A percentile compares a stretch with the other conserved stretches of the same genome.
Evolutionary conservation across 192 early-diverging fungal genomes (phyloP).

Genomic region (Podila horticola): DNA sequence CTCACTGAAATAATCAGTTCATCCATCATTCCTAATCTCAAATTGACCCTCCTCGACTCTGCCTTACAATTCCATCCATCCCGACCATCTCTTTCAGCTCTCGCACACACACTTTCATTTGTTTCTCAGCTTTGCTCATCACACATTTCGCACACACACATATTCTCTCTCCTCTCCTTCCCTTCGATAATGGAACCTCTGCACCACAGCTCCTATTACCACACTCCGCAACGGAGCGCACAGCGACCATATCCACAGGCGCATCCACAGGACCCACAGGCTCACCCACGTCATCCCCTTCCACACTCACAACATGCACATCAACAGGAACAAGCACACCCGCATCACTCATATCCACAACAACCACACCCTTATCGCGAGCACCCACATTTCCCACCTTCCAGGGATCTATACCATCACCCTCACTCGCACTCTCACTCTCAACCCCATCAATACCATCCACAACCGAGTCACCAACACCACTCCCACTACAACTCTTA

Average conservation of each 20-base stretch:
- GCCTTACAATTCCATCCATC: background rate
- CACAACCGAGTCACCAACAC: too few relatives aligned
- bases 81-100: background rate
- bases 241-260: background rate
- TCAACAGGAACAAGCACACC: background rate
- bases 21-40: background rate
- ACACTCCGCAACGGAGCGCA: background rate
- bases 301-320: background rate
- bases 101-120: background rate
- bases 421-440: background rate
- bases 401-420: background rate
- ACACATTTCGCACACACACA: too few relatives aligned
- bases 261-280: background rate
- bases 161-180: too few relatives aligned
- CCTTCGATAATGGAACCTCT: background rate
- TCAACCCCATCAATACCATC: background rate
- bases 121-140: too few relatives aligned
- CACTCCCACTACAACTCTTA: too few relatives aligned
- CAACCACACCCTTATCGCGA: background rate
- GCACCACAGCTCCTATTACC: constrained; percentile 3
- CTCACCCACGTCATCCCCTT: background rate
- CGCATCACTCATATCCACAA: background rate
- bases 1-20: too few relatives aligned
- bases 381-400: background rate
- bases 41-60: background rate